Base-by-base conservation (phyloP, 1,284 basidiomycete species). In the Leccinum pallidistipes region DNA sequence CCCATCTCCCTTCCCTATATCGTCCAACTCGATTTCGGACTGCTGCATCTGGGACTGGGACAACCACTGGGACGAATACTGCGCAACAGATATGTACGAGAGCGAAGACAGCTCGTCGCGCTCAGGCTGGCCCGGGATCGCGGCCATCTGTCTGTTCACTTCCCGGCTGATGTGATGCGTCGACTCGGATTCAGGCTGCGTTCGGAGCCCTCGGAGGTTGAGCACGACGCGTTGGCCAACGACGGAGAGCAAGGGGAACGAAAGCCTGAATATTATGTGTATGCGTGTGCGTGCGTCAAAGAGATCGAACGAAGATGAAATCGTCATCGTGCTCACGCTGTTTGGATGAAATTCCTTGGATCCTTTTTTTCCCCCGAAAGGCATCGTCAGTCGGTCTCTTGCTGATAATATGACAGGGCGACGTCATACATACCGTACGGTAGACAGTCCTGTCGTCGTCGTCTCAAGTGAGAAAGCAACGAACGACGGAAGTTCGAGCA, bases 211-310 rank as follows among this genome's bases (percentile, higher is more conserved):
- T 10, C 71, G 63, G 6, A 71, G 67, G 51, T 71, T 73, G 50
- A 72, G 61, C 5, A 72, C 60, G 53, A 72, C 59, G 6, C 68
- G 71, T 18, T 73, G 69, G 10, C 69, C 69, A 8, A 65, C 18
- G 43, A 62, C 18, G 0, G 60, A 43, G 29, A 72, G 34, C 18
- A 71, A 2, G 1, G 71, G 59, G 6, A 45, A 49, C 16, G 60
- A 34, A 11, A 67, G 0, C 34, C 70, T 69, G 27, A 21, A 7
- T 2, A 5, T 18, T n/a, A 16, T 40, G 16, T n/a, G 16, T n/a
- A 16, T 32, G 29, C 8, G 29, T 29, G 29, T 29, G 29, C 9
- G 32, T 3, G 3, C 18, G 43, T 45, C 5, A 45, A n/a, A 9
- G 14, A 27, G 45, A 14, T 47, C 7, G 14, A 18, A 18, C 18